Base-by-base conservation (phyloP, 1,139 yeast genomes). In the Tardiomyces depauwii region DNA sequence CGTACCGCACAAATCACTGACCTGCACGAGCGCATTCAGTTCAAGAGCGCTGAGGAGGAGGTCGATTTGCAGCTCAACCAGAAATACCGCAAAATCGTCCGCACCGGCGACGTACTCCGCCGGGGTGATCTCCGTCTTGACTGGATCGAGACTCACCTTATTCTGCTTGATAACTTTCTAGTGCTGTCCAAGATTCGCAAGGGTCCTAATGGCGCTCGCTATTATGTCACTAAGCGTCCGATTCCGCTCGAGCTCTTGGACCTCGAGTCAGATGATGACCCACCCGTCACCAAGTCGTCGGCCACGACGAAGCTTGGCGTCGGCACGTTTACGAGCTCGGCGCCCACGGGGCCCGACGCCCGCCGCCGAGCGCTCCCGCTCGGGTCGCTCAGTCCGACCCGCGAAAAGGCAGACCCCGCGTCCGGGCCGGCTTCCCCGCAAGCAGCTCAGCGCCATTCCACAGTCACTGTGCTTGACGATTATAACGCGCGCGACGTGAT, bases 131-230 rank as follows among this genome's bases (percentile, higher is more conserved):
- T 70, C 74, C 47, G 80, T 71, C 47, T 70, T 76, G 45, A 70
- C 62, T 51, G 70, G 71, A 58, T 67, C 3, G 62, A 61, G 2
- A 59, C 67, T 0, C 83, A 78, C 55, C 56, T 84, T 36, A 77
- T 86, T 23, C 64, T 86, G 39, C 66, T 87, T 46, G 95, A 87
- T 58, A 84, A 87, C 56, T 85, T 72, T 55, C 63, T 87, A 42
- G 65, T 87, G 21, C 72, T 87, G 7, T 78, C 91, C 2, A 93
- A 85, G 46, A 53, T 57, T 13, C 54, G 62, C 7, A 66, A 66
- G 38, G 67, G 66, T 6, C 54, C 49, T 43, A 55, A 56, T 42
- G 64, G 64, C 2, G 53, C 56, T 1, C 61, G 59, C 30, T 59
- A 61, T 42, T 59, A 61, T 39, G 61, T 66, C 33, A 56, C 67